Evolutionary conservation across 352 stramenopile genomes (phyloP), one percentile per base, ranked within the genome.

Genomic region (Globisporangium emineosum): DNA sequence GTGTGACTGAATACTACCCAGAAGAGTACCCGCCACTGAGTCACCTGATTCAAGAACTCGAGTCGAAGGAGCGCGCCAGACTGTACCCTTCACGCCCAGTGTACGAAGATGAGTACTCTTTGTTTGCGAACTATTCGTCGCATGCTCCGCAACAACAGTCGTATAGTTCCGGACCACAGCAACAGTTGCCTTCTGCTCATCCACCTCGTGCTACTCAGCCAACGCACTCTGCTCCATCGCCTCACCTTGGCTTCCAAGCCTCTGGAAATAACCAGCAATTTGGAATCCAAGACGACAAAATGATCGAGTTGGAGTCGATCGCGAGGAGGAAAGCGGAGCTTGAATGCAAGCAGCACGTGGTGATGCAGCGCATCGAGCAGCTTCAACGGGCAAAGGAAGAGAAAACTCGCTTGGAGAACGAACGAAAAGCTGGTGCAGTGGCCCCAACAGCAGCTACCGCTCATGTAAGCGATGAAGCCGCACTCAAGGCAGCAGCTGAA

Each of bases 21-120:
- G 66, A 89, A 30, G 79, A 87, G 25, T 96, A 96, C 62, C 88
- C 88, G 30, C 68, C 70, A 1, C 65, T 96, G 32, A 93, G 83
- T 58, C 82, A 87, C 42, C 51, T 87, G 30, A 90, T 96, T 19
- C 66, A 92, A 69, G 70, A 84, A 9, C 77, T 71, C 2, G 88
- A 96, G 63, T 50, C 45, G 0, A 66, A 71, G 45, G 88, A 96
- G 65, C 78, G 77, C 21, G 57, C 67, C n/a, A 70, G 56, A 47
- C 42, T 96, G 67, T 94, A 94, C 55, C 82, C 86, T 6, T 66
- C 75, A 15, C 78, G 77, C 2, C 71, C 79, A 32, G 49, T 58
- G 23, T 88, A 86, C 57, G 71, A 88, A 56, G 88, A 96, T 53
- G 64, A 77, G 25, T 94, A 90, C 57, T 93, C 88, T 5, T 77